Base-by-base conservation (phyloP, 164 flowering plant genomes). In the Santalum album region DNA sequence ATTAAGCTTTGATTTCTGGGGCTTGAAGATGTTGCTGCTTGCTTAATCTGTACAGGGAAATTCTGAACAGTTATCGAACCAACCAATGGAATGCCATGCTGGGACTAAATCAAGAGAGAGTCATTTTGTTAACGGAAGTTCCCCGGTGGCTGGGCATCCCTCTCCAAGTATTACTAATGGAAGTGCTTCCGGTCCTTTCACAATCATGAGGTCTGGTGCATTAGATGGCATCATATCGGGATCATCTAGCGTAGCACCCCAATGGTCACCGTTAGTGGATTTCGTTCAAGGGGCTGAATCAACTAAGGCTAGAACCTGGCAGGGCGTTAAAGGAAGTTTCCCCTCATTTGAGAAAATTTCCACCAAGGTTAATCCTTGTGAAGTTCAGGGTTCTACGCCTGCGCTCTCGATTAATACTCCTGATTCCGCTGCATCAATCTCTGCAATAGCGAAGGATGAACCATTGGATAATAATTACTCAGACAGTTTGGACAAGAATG, bases 371-470 rank as follows among this genome's bases (percentile, higher is more conserved):
- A 64, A 53, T 26, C 35, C 64, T 7, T 50, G 29, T 52, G 53
- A 32, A 11, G 54, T 7, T 40, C 51, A 44, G 43, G 39, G 52
- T 45, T 23, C 3, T 25, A 34, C 39, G n/a, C 43, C 62, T 25
- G 14, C 46, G 49, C 46, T 35, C 20, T 20, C 42, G 20, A 45
- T 54, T 57, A 44, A 36, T 27, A 21, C 53, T 44, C 44, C n/a
- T n/a, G n/a, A 26, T 59, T 48, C 69, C 34, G 20, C 59, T 40
- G 39, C 59, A 44, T 19, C 68, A 54, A 55, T 56, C 40, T 62
- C 56, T 57, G 63, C 62, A 46, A 69, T 70, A 56, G 63, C 78
- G 49, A 80, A 85, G 67, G 60, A 53, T 56, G 88, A 85, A 60
- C 12, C 21, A 5, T n/a, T 18, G 5, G 45, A 17, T 42, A 7